Conservation (phyloP, 148 eudicot species). For the Silene conica region DNA sequence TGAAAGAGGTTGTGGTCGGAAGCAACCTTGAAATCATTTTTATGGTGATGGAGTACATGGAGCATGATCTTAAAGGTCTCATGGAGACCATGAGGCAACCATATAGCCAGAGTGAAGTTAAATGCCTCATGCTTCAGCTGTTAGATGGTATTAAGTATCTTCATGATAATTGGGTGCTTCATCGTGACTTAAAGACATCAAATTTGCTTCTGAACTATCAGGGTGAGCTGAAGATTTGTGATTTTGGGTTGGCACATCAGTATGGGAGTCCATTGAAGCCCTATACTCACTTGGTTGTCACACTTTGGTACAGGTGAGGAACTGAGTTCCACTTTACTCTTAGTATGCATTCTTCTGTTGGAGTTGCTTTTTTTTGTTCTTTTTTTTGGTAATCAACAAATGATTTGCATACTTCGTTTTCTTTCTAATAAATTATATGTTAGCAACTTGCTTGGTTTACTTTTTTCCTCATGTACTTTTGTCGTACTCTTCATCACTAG, state of each 20-base stretch:
- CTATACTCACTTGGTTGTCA: conserved; percentile 89
- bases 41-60: conserved; percentile 99
- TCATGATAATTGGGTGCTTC: conserved; percentile 98
- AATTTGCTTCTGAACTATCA: conserved; percentile 82
- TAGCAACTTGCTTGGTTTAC: background rate
- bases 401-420: background rate
- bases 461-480: background rate
- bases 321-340: conserved; percentile 15
- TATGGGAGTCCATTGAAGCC: conserved; percentile 96
- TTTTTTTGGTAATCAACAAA: background rate
- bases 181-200: conserved; percentile 87
- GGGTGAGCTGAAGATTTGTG: conserved; percentile 93
- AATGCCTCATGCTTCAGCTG: conserved; percentile 92
- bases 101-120: conserved; percentile 93
- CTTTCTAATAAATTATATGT: background rate
- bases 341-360: background rate
- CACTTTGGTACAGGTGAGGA: conserved; percentile 97
- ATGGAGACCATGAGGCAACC: conserved; percentile 94
- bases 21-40: conserved; percentile 80
- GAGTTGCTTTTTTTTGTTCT: background rate
- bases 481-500: conserved; percentile 1
- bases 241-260: conserved; percentile 88
- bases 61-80: conserved; percentile 86
- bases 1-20: conserved; percentile 89
- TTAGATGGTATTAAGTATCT: conserved; percentile 78